Conservation (phyloP, 2,329 filamentous ascomycete genomes). For the Elsinoe necatrix region DNA sequence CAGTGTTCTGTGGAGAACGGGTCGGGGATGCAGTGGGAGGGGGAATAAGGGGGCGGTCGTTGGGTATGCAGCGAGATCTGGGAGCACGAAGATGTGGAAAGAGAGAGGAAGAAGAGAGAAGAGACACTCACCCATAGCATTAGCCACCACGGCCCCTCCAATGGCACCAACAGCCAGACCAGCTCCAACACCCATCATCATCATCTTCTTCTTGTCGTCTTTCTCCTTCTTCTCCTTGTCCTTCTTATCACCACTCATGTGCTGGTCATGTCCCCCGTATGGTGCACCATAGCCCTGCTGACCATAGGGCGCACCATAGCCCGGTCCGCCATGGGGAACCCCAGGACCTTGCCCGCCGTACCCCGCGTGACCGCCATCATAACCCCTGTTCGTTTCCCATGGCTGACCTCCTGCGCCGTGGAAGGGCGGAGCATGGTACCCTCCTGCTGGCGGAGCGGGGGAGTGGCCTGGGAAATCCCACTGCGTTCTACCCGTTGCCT, state of each 20-base stretch:
- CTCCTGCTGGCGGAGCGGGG: constrained; percentile 24
- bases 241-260: constrained; percentile 11
- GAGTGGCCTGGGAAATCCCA: constrained; percentile 49
- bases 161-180: constrained; percentile 50
- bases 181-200: constrained; percentile 49
- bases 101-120: neutral
- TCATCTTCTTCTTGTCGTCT: constrained; percentile 41
- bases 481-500: constrained; percentile 52
- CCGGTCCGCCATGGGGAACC: constrained; percentile 22
- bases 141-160: constrained; percentile 49
- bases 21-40: neutral
- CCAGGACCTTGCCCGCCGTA: constrained; percentile 12
- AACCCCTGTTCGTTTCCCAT: neutral
- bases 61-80: no score
- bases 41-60: neutral
- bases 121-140: constrained; percentile 47
- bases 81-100: neutral
- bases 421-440: constrained; percentile 23
- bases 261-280: neutral
- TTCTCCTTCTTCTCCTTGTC: constrained; percentile 28
- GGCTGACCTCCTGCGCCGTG: constrained; percentile 9
- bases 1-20: neutral
- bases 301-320: constrained; percentile 20
- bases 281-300: neutral
- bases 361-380: neutral